Conservation (phyloP, 192 early-diverging fungal genomes). For the Backusella liffmaniae region DNA sequence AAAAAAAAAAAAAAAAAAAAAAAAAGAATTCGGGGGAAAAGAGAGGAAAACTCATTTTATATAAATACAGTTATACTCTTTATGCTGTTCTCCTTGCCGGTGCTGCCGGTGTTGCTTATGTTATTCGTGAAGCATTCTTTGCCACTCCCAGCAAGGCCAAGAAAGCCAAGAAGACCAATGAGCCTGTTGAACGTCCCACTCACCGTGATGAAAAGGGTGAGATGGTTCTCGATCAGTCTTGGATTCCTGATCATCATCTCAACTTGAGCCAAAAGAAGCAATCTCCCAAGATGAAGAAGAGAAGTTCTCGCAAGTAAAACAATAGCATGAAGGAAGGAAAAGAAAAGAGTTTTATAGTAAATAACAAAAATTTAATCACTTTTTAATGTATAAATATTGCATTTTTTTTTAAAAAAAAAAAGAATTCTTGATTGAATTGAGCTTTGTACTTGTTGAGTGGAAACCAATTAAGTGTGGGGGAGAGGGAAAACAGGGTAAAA, state of each 20-base stretch:
- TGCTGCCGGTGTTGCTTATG: conserved; percentile 44
- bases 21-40: neutral
- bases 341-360: neutral
- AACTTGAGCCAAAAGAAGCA: conserved; percentile 24
- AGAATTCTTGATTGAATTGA: neutral
- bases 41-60: neutral
- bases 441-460: neutral
- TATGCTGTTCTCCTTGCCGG: conserved; percentile 42
- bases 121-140: conserved; percentile 47
- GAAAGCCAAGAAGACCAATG: conserved; percentile 30
- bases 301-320: conserved; percentile 24
- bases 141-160: conserved; percentile 33
- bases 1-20: neutral
- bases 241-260: conserved; percentile 54
- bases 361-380: neutral
- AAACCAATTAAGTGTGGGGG: neutral
- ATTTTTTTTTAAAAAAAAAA: neutral
- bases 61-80: conserved; percentile 41
- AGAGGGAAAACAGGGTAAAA: too few relatives aligned
- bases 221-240: conserved; percentile 47
- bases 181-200: conserved; percentile 20
- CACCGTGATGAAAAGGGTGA: conserved; percentile 41
- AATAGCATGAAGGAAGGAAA: neutral
- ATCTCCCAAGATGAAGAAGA: conserved; percentile 35
- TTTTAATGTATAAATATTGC: conserved; percentile 1